Evolutionary conservation across 305 asterid species (phyloP), one percentile per base, ranked within the genome.

Genomic region (Nicotiana rustica): DNA sequence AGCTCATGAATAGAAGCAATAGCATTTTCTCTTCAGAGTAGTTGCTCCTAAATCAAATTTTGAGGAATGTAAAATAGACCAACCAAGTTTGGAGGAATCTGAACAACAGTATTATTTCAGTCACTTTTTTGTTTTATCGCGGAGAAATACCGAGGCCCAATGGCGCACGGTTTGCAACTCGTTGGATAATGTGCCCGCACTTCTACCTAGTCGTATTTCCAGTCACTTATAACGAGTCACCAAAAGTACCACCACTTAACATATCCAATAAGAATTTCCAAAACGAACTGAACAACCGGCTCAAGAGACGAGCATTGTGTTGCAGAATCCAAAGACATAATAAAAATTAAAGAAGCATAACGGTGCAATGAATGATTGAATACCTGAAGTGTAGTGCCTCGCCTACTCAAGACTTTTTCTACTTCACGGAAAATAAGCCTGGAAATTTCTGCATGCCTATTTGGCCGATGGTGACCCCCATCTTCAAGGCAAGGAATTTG

Each of bases 391-490:
- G 98, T 88, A 82, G 92, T 85, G 85, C 90, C 96, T 89, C 86
- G 92, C 87, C 92, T 89, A 91, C 94, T 85, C 81, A 92, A 91
- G 85, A 95, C 88, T 84, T 93, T 86, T 85, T 96, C 99, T 76
- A 96, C 82, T 90, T 96, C 98, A 44, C 98, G 92, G 77, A 96
- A 96, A 89, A 96, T 96, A 70, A 89, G 94, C 89, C 97, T 90
- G 67, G 99, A 93, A 88, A 96, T 96, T 90, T 96, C 98, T 13
- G 99, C 99, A 78, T 96, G 98, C 89, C 91, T 90, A 85, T 93
- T 95, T 65, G 99, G 99, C 56, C 99, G 91, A 83, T 91, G 97
- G 87, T 96, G 99, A 59, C 98, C 98, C n/a, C 99, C 98, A 86
- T 86, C 98, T 92, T 96, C 99, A 82, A 92, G 92, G 92, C 99